These are phyloP conservation scores for Catharanthus roseus DNA, from an alignment of 257 asterid species.

Conservation along the genomic window DNA sequence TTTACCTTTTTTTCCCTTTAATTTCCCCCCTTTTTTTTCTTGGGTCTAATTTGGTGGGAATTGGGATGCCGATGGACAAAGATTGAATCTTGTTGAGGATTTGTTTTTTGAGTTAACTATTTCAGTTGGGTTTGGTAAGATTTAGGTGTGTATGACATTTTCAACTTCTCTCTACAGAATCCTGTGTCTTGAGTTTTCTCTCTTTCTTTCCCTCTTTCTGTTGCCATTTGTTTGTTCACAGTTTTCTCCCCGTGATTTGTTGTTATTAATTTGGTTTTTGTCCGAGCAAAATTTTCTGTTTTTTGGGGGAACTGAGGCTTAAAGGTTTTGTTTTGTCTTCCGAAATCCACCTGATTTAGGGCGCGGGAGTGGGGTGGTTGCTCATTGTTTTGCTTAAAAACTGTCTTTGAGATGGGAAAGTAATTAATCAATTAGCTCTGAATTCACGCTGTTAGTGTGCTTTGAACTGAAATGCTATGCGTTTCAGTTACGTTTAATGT, in stretches of 20 bases:
- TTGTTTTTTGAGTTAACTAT: constrained; percentile 12
- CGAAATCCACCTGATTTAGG: constrained; percentile 5
- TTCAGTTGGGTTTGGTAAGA: constrained; percentile 12
- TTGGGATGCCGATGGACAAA: constrained; percentile 3
- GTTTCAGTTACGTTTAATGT: neutral
- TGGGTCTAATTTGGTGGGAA: constrained; percentile 1
- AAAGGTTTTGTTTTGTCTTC: constrained; percentile 12
- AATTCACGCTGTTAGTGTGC: neutral
- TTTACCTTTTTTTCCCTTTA: neutral
- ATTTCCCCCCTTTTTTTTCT: neutral
- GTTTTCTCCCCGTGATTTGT: neutral
- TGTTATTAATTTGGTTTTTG: constrained; percentile 6
- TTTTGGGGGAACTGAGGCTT: constrained; percentile 17
- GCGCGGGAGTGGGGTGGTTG: constrained; percentile 10
- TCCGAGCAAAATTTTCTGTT: constrained; percentile 16
- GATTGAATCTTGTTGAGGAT: constrained; percentile 24
- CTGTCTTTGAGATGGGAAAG: constrained; percentile 14
- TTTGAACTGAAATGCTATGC: constrained; percentile 22
- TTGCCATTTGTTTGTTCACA: constrained; percentile 5
- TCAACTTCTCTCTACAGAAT: constrained; percentile 3
- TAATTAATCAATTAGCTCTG: constrained; percentile 1
- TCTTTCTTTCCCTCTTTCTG: neutral
- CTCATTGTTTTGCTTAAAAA: constrained; percentile 5
- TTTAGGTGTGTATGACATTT: constrained; percentile 16
- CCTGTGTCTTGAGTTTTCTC: neutral